Evolutionary conservation across 768 basidiomycete genomes (phyloP), one percentile per base, ranked within the genome.

Genomic region (Suillus spraguei): DNA sequence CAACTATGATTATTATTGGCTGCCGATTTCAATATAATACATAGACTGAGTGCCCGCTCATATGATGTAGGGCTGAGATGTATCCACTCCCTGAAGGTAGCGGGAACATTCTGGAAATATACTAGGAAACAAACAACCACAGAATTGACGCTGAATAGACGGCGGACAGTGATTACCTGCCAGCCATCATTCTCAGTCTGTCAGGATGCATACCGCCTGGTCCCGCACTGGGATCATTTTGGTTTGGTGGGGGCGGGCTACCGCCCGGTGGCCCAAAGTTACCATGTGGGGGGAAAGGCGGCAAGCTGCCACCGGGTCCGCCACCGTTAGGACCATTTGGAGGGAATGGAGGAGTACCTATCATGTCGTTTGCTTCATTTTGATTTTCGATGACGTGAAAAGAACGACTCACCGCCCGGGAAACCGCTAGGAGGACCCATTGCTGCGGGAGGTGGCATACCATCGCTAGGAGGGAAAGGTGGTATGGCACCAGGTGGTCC

Each of bases 161-260:
- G n/a, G 46, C 53, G 42, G 55, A n/a, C 2, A 41, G 38, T 69
- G 60, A 70, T 52, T 72, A 66, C 47, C 76, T 68, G 59, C 72
- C 71, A 60, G 75, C 82, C 88, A 94, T 86, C 92, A 94, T 93
- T 63, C 91, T 82, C 74, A 91, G 69, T 63, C 92, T 84, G 76
- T 94, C 92, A 11, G 92, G 92, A 73, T 94, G 92, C 67, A 94
- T 93, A n/a, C 82, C 83, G n/a, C 81, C 86, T 49, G 89, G 87
- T 22, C 83, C 83, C 22, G 73, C 73, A 68, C 67, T 74, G 24
- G 73, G 2, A 3, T 66, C 68, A 33, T 66, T 64, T 68, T 65
- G 64, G 50, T 69, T 75, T 9, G 83, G 81, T 20, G 84, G 80
- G 59, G 86, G 83, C 72, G 56, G 76, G 72, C 47, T 78, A 56